A percentile compares a stretch with the other conserved stretches of the same genome.
phyloP scores from a whole-genome alignment of 2,329 filamentous ascomycete species.

The Botrytis fabae region DNA sequence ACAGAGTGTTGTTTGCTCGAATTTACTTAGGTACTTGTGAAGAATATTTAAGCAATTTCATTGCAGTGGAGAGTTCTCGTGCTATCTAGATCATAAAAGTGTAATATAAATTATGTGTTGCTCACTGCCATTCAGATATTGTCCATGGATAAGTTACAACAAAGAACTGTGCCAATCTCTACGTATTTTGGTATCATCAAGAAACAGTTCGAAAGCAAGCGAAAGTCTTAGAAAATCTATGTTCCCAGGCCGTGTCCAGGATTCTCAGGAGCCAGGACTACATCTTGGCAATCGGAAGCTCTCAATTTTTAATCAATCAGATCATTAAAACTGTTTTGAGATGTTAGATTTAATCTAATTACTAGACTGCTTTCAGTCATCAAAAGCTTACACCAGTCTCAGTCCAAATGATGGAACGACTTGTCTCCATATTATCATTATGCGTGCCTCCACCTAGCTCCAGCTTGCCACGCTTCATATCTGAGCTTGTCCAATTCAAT shows the following conservation, averaged over 20 bases:
- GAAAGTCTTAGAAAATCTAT: neutral
- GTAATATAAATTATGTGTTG: neutral
- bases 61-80: neutral
- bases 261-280: neutral
- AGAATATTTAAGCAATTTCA: neutral
- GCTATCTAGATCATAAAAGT: neutral
- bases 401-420: neutral
- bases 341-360: neutral
- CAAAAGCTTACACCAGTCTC: neutral
- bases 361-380: neutral
- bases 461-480: neutral
- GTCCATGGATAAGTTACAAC: neutral
- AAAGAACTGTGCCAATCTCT: neutral
- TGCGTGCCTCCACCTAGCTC: conserved; percentile 13
- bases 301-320: neutral
- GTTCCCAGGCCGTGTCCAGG: neutral
- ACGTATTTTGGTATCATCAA: neutral
- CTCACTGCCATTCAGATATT: neutral
- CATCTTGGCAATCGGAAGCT: neutral
- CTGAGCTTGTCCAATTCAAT: conserved; percentile 2
- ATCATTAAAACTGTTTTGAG: neutral
- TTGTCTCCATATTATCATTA: neutral
- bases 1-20: neutral
- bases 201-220: neutral
- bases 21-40: neutral